A percentile compares a stretch with the other conserved stretches of the same genome.
These are phyloP conservation scores for Blastocystis sp. DNA, from an alignment of 352 stramenopile genomes.

Conservation along the genomic window DNA sequence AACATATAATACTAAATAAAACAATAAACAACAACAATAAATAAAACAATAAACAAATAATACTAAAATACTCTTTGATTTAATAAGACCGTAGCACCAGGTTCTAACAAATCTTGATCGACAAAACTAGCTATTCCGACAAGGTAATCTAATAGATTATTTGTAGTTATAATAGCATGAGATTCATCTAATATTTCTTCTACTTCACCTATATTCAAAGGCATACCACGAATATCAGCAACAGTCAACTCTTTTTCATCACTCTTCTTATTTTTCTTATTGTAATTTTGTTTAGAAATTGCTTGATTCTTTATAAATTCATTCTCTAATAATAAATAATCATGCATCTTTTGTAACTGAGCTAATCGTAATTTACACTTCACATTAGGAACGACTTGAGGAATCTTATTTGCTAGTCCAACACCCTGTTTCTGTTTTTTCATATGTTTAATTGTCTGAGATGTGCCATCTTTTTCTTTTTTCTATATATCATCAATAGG, in stretches of 20 bases:
- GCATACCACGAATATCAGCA: conserved; percentile 87
- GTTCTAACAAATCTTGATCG: conserved; percentile 97
- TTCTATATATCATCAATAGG: too few species aligned
- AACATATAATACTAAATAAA: too few species aligned
- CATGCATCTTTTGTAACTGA: conserved; percentile 97
- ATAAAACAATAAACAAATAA: background rate
- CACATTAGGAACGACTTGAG: conserved; percentile 70
- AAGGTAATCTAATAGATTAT: conserved; percentile 94
- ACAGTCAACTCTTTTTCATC: conserved; percentile 94
- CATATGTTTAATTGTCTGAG: conserved; percentile 17
- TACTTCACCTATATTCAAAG: conserved; percentile 86
- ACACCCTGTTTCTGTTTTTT: conserved; percentile 25
- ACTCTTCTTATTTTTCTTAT: conserved; percentile 46
- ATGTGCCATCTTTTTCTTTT: too few species aligned
- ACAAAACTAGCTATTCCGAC: conserved; percentile 98
- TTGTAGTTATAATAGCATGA: conserved; percentile 94
- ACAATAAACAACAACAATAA: background rate
- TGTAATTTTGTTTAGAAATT: conserved; percentile 93
- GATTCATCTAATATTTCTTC: conserved; percentile 99
- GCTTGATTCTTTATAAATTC: conserved; percentile 99
- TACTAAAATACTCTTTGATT: conserved; percentile 78
- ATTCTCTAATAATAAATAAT: conserved; percentile 98
- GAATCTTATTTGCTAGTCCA: conserved; percentile 36
- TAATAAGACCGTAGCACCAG: conserved; percentile 84
- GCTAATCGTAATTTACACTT: conserved; percentile 98